Evolutionary conservation across 257 asterid species (phyloP).

Genomic region (Solanum sejunctum): DNA sequence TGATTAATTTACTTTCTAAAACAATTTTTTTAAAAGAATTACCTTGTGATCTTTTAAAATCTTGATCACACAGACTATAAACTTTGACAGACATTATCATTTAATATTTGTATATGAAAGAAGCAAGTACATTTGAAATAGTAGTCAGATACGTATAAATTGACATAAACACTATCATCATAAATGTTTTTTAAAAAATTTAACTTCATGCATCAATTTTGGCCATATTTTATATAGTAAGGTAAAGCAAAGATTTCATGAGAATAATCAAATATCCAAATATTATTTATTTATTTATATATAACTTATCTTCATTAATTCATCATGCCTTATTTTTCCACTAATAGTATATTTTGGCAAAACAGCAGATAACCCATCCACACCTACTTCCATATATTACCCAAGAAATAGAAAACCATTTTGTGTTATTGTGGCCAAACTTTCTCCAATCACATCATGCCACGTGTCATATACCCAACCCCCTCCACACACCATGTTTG

Average conservation of each 20-base stretch:
- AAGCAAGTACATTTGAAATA: neutral
- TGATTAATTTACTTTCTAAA: too few species aligned
- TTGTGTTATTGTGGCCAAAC: neutral
- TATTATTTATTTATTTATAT: neutral
- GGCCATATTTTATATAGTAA: neutral
- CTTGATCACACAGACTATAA: too few species aligned
- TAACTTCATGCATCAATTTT: neutral
- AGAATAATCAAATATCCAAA: neutral
- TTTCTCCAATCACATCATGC: neutral
- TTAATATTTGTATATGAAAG: too few species aligned
- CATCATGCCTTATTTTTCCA: neutral
- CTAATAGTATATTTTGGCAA: neutral
- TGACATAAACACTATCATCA: neutral
- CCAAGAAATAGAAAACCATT: neutral
- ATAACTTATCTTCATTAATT: neutral
- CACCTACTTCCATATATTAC: slow-evolving; percentile 6
- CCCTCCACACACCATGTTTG: neutral
- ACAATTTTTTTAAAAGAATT: too few species aligned
- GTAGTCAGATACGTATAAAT: neutral
- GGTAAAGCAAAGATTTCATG: neutral
- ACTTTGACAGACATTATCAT: too few species aligned
- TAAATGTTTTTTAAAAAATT: neutral
- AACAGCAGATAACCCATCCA: slow-evolving; percentile 32
- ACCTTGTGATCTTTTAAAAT: too few species aligned
- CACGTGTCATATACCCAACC: neutral